These are phyloP conservation scores for Penicillium sp. DNA, from an alignment of 2,329 filamentous ascomycete species.

Conservation along the genomic window DNA sequence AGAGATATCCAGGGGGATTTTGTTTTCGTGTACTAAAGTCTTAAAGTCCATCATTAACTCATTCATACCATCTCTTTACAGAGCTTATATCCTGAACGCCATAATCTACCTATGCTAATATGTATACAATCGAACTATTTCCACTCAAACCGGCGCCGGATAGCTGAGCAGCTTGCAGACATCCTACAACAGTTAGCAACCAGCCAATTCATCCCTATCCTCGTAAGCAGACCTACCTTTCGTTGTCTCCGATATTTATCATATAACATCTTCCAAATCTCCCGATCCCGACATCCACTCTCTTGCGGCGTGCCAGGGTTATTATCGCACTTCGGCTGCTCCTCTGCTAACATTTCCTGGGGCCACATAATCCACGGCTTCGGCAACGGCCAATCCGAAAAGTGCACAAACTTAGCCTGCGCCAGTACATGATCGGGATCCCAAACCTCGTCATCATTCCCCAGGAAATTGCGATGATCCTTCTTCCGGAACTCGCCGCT, in stretches of 20 bases:
- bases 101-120: neutral
- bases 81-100: neutral
- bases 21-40: neutral
- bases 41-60: neutral
- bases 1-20: neutral
- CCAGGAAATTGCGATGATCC: conserved; percentile 47
- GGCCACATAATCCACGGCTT: conserved; percentile 53
- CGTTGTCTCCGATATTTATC: conserved; percentile 30
- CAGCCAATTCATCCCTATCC: neutral
- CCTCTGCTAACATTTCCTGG: conserved; percentile 24
- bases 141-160: conserved; percentile 28
- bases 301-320: conserved; percentile 30
- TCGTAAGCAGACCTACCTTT: conserved; percentile 18
- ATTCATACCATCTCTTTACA: neutral
- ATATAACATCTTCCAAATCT: conserved; percentile 33
- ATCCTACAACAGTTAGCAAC: conserved; percentile 18
- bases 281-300: conserved; percentile 32
- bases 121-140: neutral
- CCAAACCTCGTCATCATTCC: conserved; percentile 47
- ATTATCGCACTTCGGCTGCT: conserved; percentile 29
- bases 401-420: conserved; percentile 60
- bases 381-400: conserved; percentile 62
- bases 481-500: conserved; percentile 54
- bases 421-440: conserved; percentile 48
- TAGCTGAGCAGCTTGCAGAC: conserved; percentile 32